Percentiles rank a stretch among this genome's conserved stretches.
phyloP scores from a whole-genome alignment of 148 eudicot genomes.

The Rhododendron mucronatum region DNA sequence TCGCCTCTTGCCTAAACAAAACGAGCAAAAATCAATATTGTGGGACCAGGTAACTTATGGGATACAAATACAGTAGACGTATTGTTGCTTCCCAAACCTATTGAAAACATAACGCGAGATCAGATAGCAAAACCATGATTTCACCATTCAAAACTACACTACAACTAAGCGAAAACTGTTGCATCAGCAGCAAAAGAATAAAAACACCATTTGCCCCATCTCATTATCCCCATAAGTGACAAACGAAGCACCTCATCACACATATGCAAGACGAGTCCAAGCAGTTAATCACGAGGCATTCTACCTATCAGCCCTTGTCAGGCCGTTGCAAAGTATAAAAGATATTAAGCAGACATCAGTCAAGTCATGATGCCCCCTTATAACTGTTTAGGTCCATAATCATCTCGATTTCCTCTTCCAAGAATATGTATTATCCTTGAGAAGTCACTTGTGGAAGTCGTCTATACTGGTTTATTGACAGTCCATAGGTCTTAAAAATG shows the following conservation, averaged over 20 bases:
- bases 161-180: neutral
- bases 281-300: neutral
- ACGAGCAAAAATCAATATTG: neutral
- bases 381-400: neutral
- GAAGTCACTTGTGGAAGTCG: neutral
- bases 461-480: neutral
- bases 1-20: constrained; percentile 71
- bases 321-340: neutral
- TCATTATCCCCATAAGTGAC: neutral
- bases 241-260: neutral
- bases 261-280: neutral
- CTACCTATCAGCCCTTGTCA: neutral
- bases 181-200: neutral
- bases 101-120: neutral
- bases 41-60: neutral
- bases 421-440: neutral
- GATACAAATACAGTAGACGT: neutral
- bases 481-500: neutral
- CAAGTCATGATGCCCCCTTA: neutral
- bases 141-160: neutral
- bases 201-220: neutral
- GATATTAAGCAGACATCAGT: neutral
- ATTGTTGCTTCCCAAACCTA: neutral
- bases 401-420: neutral
- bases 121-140: neutral